Evolutionary conservation across 2,329 filamentous ascomycete species (phyloP), one percentile per base, ranked within the genome.

Genomic region (Purpureocillium takamizusanense): DNA sequence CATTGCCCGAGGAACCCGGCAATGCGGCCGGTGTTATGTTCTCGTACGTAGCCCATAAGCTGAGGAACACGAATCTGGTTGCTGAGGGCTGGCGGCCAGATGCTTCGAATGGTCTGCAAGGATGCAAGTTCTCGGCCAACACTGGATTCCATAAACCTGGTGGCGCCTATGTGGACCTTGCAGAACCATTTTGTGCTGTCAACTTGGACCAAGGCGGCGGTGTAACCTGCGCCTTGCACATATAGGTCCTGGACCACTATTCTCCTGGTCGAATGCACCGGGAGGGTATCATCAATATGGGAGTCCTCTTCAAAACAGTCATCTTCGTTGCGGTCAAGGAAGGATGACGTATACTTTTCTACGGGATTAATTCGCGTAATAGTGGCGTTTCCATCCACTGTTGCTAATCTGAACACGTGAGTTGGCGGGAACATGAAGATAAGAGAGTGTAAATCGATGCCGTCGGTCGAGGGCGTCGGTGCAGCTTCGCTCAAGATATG

Each of bases 141-240:
- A 28, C 45, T 37, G 25, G 46, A 40, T 12, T 34, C 40, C 17
- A 33, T 29, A 4, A 44, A 38, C 39, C 34, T 34, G n/a, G 41
- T 32, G 43, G 36, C 38, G 14, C 32, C 31, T n/a, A 39, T 38
- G 33, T 30, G 35, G 30, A 42, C 43, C 35, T 51, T 51, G 38
- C 49, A 51, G 33, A 50, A 48, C 45, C 47, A 46, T n/a, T 47
- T 44, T 31, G 31, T 40, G 17, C 42, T 40, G n/a, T 47, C 33
- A 14, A 49, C 42, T 14, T 32, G 33, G 28, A 48, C 45, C 15
- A 39, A 37, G 33, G 30, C 17, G 14, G 41, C 42, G 9, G 42
- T n/a, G 33, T 40, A n/a, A 14, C 37, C 34, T 35, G 15, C 21
- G 35, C 36, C 38, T 33, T 41, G 12, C 12, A 42, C 33, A 27